These are phyloP conservation scores for Tetrahymena malaccensis DNA, from an alignment of 73 alveolate genomes.

Conservation along the genomic window DNA sequence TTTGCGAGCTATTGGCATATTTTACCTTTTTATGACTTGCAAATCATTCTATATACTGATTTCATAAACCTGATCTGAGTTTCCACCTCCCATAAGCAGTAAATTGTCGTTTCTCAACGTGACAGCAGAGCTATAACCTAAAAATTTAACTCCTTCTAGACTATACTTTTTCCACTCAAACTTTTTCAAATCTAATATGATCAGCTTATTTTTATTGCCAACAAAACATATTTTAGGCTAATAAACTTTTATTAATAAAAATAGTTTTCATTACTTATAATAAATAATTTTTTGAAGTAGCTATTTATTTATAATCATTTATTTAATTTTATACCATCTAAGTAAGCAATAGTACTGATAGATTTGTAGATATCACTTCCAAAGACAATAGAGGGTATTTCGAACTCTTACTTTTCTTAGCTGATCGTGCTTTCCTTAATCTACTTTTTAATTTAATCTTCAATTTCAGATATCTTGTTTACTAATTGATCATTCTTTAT, in stretches of 20 bases:
- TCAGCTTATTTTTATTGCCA: not conserved
- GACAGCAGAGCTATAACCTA: not conserved
- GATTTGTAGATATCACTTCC: not conserved
- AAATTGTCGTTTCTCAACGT: not conserved
- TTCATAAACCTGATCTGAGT: not conserved
- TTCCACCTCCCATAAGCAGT: not conserved
- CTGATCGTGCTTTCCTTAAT: not conserved
- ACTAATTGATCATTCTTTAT: not conserved
- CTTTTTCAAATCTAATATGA: not conserved
- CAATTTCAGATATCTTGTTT: not conserved
- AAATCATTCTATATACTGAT: not conserved
- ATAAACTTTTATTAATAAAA: not conserved
- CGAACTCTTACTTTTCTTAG: not conserved
- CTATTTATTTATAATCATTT: too few relatives aligned
- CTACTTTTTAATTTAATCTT: not conserved
- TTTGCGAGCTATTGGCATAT: not conserved
- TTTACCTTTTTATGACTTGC: not conserved
- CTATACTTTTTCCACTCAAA: not conserved
- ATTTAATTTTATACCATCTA: not conserved
- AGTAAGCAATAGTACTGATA: not conserved
- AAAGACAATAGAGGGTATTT: not conserved
- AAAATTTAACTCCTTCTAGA: not conserved
- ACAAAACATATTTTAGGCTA: not conserved
- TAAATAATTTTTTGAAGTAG: not conserved
- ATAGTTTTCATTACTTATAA: not conserved